Evolutionary conservation across 345 rosid species (phyloP), one percentile per base, ranked within the genome.

Genomic region (Populus alba): DNA sequence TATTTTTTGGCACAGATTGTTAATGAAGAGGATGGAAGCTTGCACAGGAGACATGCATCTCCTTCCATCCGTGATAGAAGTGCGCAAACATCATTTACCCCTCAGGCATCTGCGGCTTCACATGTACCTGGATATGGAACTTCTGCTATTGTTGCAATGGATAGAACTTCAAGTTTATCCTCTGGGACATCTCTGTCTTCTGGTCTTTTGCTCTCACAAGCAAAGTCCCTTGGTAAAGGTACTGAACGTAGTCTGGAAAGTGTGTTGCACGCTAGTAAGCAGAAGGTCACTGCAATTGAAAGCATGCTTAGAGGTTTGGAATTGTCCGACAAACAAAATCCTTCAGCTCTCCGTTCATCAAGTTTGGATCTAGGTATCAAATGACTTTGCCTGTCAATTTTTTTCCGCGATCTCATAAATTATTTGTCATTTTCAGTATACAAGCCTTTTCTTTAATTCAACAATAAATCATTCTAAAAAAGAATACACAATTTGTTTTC

Each of bases 231-330:
- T 75, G 85, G 81, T 76, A 96, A 89, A 88, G 94, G 89, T 79
- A 73, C 89, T 63, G 99, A 92, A 71, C 97, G 97, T 78, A 96
- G 95, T 86, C 87, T 96, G 79, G 99, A 96, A 83, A 96, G 94
- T 81, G 97, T 96, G 75, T 88, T 96, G 87, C 93, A 96, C 70
- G 88, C 99, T 66, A 96, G 99, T 88, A 96, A 96, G 86, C 97
- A 94, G 90, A 96, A 94, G 88, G 99, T 96, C 80, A 87, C 91
- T 87, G 99, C 99, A 74, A 96, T 96, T 78, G 99, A 96, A 83
- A 94, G 97, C 90, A 92, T 96, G 99, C 98, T 96, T 80, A 87
- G 90, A 83, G 97, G 99, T 76, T 84, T 96, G 88, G 95, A 96
- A 82, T 63, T 94, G 83, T 91, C 98, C 29, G 95, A 91, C 73